Conservation (phyloP, 768 basidiomycete genomes). For the Lactarius deliciosus region DNA sequence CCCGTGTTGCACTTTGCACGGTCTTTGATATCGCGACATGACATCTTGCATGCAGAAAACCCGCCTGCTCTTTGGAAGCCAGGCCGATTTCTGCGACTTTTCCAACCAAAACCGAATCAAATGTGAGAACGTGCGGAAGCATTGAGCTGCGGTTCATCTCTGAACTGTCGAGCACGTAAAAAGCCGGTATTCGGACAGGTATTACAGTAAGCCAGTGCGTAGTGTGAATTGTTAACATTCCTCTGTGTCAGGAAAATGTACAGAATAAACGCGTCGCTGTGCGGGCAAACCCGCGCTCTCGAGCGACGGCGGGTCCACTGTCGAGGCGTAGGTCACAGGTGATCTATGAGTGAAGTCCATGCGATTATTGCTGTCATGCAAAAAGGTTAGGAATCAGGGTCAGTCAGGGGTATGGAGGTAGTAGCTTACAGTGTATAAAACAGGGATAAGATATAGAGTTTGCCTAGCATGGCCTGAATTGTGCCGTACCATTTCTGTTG, state of each 20-base stretch:
- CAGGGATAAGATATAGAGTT: slow-evolving; percentile 21
- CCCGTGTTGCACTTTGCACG: background rate
- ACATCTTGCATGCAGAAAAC: background rate
- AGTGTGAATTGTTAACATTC: background rate
- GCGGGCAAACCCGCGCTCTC: background rate
- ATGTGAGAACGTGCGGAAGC: background rate
- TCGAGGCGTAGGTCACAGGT: slow-evolving; percentile 1
- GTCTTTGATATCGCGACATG: background rate
- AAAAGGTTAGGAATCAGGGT: background rate
- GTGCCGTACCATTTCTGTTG: slow-evolving; percentile 8
- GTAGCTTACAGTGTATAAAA: slow-evolving; percentile 16
- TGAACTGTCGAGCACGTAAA: background rate
- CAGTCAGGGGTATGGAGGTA: background rate
- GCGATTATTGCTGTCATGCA: slow-evolving; percentile 17
- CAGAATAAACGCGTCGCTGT: slow-evolving; percentile 13
- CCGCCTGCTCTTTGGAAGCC: background rate
- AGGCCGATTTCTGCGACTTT: background rate
- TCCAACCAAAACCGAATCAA: background rate
- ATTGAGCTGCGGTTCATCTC: background rate
- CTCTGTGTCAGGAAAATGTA: background rate
- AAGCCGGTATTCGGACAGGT: background rate
- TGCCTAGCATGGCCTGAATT: slow-evolving; percentile 25
- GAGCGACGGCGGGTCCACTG: slow-evolving; percentile 2
- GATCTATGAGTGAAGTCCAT: slow-evolving; percentile 12
- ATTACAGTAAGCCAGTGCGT: background rate